These are phyloP conservation scores for Hypoxylon sp. DNA, from an alignment of 2,329 filamentous ascomycete genomes.

Conservation along the genomic window DNA sequence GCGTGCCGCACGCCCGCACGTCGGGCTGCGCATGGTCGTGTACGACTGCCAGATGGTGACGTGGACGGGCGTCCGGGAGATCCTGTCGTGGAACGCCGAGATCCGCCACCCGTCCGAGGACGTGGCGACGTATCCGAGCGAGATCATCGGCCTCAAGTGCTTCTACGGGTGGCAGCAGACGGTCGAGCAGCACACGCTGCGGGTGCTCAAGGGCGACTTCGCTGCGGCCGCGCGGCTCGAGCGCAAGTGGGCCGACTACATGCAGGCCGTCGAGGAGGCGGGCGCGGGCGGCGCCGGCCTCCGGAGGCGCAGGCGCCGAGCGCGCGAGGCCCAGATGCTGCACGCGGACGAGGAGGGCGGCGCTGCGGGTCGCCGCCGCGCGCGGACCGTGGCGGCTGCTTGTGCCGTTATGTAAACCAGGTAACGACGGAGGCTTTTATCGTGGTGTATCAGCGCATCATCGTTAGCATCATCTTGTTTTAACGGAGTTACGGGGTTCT, in stretches of 20 bases:
- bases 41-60: conserved; percentile 95
- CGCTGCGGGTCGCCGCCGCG: conserved; percentile 67
- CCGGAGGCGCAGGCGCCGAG: conserved; percentile 78
- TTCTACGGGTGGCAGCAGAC: conserved; percentile 97
- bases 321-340: conserved; percentile 82
- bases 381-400: conserved; percentile 68
- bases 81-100: conserved; percentile 86
- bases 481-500: conserved; percentile 22
- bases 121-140: conserved; percentile 71
- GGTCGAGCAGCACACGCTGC: conserved; percentile 91
- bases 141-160: conserved; percentile 89
- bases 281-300: conserved; percentile 74
- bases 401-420: conserved; percentile 76
- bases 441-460: conserved; percentile 32
- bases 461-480: conserved; percentile 1
- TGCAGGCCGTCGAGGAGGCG: conserved; percentile 91
- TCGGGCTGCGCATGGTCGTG: conserved; percentile 81
- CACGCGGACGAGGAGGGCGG: conserved; percentile 86
- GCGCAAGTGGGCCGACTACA: conserved; percentile 92
- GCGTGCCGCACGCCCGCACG: conserved; percentile 57
- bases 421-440: conserved; percentile 1
- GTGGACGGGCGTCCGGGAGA: conserved; percentile 90
- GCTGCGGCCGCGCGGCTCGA: conserved; percentile 81
- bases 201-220: conserved; percentile 82
- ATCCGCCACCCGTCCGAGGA: conserved; percentile 64